Base-by-base conservation (phyloP, 2,329 filamentous ascomycete species). In the Knoxdaviesia capensis region DNA sequence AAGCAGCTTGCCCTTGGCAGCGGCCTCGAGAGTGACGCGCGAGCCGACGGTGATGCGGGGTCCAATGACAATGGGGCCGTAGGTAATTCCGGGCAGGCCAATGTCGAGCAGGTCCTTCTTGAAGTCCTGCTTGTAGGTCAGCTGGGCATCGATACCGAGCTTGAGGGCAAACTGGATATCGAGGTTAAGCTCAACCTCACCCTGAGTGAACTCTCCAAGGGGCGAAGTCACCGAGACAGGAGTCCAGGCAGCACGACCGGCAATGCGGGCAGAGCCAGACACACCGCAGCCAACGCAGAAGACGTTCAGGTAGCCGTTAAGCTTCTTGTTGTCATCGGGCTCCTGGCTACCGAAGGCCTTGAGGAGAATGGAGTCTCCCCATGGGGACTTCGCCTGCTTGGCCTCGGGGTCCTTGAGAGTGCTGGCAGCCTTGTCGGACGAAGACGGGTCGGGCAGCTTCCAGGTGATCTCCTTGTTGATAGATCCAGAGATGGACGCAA, bases 241-340 rank as follows among this genome's bases (percentile, higher is more conserved):
- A 28, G 46, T 49, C 44, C 50, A 53, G 7, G 48, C 44, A 31
- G 51, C 52, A n/a, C 48, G 46, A 34, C 53, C 54, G 0, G 51
- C 48, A 32, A 56, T 41, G 6, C 48, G 47, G 9, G 50, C 51
- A 8, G 43, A 48, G 10, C 55, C 56, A 3, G 47, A 46, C 5
- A 53, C 48, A 29, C 53, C 53, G 41, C 54, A 57, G 34, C 48
- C 50, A 32, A 56, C 55, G 36, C 55, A 57, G 45, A 49, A 56
- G 36, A 56, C 40, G 47, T 54, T 50, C 39, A 56, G 39, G 36
- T 51, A 50, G 5, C 42, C 46, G 7, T 45, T 43, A 5, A 47
- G 34, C 33, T 42, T 43, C 11, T 49, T 43, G 7, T 43, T 30
- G 6, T 43, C 42, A 30, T 49, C 45, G n/a, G 41, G 43, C 34